Evolutionary conservation across 2,329 filamentous ascomycete species (phyloP).

Genomic region (Akanthomyces lecanii): DNA sequence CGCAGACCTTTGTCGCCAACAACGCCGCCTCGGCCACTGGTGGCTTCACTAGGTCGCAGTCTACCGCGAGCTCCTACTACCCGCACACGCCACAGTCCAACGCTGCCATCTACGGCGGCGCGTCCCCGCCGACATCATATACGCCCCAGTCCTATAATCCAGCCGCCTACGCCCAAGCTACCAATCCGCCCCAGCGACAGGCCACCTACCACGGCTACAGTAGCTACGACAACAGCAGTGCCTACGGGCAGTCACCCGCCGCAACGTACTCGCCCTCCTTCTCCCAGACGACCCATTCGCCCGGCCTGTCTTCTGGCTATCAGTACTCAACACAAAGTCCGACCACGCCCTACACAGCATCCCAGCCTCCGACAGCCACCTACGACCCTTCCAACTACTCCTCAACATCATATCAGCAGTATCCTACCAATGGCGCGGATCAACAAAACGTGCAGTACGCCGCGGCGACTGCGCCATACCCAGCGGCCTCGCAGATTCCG

Average conservation of each 20-base stretch:
- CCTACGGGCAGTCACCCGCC: constrained; percentile 36
- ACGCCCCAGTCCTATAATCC: constrained; percentile 55
- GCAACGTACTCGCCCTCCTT: constrained; percentile 31
- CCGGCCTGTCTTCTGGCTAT: constrained; percentile 33
- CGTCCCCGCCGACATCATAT: constrained; percentile 42
- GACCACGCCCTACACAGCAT: constrained; percentile 25
- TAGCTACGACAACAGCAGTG: constrained; percentile 41
- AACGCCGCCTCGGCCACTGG: constrained; percentile 17
- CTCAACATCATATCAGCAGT: constrained; percentile 30
- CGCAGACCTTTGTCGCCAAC: constrained; percentile 52
- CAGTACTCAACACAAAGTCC: constrained; percentile 39
- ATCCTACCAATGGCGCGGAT: constrained; percentile 37
- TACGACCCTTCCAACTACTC: constrained; percentile 36
- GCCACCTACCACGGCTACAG: constrained; percentile 47
- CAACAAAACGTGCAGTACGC: constrained; percentile 32
- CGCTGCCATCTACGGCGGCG: constrained; percentile 31
- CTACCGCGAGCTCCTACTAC: constrained; percentile 48
- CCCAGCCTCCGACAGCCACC: constrained; percentile 27
- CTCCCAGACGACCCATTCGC: constrained; percentile 25
- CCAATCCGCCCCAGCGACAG: constrained; percentile 46
- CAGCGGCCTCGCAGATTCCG: constrained; percentile 49
- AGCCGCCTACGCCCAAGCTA: constrained; percentile 49
- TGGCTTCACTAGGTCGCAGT: constrained; percentile 43
- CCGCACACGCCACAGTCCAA: constrained; percentile 35
- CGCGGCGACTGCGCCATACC: constrained; percentile 47